Base-by-base conservation (phyloP, 306 rosid genomes). In the Prunus salicina region DNA sequence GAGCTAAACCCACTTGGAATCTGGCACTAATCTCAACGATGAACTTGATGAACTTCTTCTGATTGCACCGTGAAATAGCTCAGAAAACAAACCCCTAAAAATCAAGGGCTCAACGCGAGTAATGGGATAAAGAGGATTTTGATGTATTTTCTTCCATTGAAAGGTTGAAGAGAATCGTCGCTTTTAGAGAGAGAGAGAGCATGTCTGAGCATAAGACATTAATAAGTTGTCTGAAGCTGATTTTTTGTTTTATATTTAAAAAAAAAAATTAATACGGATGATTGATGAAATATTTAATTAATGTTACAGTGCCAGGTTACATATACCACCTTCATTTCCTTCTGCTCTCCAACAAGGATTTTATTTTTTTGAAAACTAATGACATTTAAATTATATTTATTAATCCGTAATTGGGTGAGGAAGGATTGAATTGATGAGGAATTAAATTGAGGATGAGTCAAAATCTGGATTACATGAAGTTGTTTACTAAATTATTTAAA, bases 131-230 rank as follows among this genome's bases (percentile, higher is more conserved):
- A 67, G 57, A 83, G 84, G 82, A 87, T 81, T 72, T 76, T 82
- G 71, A 28, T 68, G 78, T 85, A 79, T 77, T 76, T 63, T 81
- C 82, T 79, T 78, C 74, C 89, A 84, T 83, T 84, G 82, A 67
- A 69, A 71, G 81, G 61, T 71, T 79, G 92, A 82, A 80, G 86
- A 86, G 86, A 90, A 90, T 92, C 89, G 67, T 15, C 6, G 89
- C 88, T 88, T 74, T 79, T 64, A 74, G 81, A 78, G 72, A 71
- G 85, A 79, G 81, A 72, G 49, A 69, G 38, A 38, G 69, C 20
- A 3, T 53, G 63, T 30, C 51, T 45, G 78, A 30, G 77, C 52
- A 71, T 20, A 61, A 79, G 77, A 78, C 77, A 63, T 64, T 27
- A 34, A 62, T 32, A 47, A 51, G 64, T 52, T 75, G 53, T 52